Evolutionary conservation across 768 basidiomycete species (phyloP).

Genomic region (Heimioporus sp.): DNA sequence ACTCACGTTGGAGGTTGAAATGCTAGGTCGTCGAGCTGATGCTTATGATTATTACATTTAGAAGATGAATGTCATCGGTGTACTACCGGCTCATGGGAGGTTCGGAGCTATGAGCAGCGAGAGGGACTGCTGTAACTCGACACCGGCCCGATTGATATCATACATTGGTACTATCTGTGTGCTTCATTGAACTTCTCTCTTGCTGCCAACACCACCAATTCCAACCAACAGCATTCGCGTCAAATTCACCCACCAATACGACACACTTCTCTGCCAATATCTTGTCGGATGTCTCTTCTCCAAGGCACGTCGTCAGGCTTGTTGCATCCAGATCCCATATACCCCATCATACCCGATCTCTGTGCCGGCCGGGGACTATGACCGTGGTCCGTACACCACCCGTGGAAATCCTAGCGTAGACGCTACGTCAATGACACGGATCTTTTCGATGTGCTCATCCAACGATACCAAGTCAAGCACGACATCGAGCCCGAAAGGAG

Average conservation of each 20-base stretch:
- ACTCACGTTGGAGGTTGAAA: no score
- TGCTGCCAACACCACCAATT: not conserved
- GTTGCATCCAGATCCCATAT: no score
- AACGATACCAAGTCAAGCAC: constrained; percentile 33
- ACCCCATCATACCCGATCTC: not conserved
- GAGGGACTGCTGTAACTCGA: no score
- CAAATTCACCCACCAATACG: constrained; percentile 39
- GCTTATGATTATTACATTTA: no score
- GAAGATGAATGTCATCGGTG: no score
- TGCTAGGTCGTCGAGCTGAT: no score
- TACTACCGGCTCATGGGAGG: no score
- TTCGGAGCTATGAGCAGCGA: no score
- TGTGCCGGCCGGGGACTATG: constrained; percentile 41
- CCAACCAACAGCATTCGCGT: constrained; percentile 16
- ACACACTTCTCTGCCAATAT: constrained; percentile 41
- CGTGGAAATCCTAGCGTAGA: constrained; percentile 63
- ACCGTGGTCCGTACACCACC: constrained; percentile 50
- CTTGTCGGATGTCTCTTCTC: constrained; percentile 47
- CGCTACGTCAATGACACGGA: constrained; percentile 49
- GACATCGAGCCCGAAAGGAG: not conserved
- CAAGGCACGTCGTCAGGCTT: constrained; percentile 35
- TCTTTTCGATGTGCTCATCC: constrained; percentile 44
- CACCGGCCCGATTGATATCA: no score
- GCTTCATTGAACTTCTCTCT: not conserved
- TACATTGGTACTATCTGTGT: constrained; percentile 9